These are phyloP conservation scores for Fagus sylvatica DNA, from an alignment of 306 rosid genomes.

Conservation along the genomic window DNA sequence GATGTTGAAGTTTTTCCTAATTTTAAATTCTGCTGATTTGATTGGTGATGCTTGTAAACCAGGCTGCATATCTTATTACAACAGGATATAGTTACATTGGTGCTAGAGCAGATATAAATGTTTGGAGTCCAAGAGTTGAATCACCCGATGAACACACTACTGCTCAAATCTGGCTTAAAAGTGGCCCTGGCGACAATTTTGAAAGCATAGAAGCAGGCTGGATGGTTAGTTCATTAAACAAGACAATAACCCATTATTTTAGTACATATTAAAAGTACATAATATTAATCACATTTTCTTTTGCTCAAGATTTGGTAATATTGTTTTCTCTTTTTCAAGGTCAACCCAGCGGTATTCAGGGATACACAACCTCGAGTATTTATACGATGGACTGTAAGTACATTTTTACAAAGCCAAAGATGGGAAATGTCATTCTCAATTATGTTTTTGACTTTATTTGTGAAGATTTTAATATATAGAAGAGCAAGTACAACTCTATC, in stretches of 20 bases:
- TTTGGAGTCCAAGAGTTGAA: conserved; percentile 60
- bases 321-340: conserved; percentile 27
- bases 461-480: too few relatives aligned
- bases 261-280: too few relatives aligned
- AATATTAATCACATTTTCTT: too few relatives aligned
- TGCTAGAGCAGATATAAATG: conserved; percentile 50
- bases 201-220: conserved; percentile 74
- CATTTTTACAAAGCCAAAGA: background rate
- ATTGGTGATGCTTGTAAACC: conserved; percentile 6
- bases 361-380: conserved; percentile 44
- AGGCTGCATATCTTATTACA: conserved; percentile 45
- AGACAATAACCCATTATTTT: too few relatives aligned
- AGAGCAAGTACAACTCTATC: too few relatives aligned
- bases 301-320: too few relatives aligned
- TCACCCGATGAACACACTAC: conserved; percentile 52
- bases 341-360: conserved; percentile 60
- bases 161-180: conserved; percentile 55
- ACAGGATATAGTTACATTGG: conserved; percentile 52
- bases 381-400: conserved; percentile 64
- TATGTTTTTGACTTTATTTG: too few relatives aligned
- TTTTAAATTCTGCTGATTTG: background rate
- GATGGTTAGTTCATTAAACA: conserved; percentile 34
- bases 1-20: background rate
- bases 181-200: conserved; percentile 32
- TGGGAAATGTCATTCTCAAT: background rate